A percentile compares a stretch with the other conserved stretches of the same genome.
These are phyloP conservation scores for Astragalus membranaceus DNA, from an alignment of 306 rosid genomes.

Conservation along the genomic window DNA sequence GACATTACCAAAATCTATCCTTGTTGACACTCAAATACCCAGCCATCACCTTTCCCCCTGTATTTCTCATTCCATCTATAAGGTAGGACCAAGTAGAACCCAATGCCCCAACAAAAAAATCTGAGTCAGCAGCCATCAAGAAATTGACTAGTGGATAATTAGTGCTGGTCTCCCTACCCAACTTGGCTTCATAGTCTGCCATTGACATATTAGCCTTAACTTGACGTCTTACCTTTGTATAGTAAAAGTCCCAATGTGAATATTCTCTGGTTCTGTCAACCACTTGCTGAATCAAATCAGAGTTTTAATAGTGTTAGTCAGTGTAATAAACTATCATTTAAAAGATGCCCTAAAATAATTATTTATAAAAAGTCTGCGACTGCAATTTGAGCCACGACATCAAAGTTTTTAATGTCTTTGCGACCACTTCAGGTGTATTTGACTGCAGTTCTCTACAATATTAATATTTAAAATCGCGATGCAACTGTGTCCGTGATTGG, in stretches of 20 bases:
- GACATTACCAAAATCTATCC: constrained; percentile 73
- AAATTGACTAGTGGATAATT: constrained; percentile 84
- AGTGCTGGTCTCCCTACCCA: constrained; percentile 79
- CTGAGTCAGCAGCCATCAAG: constrained; percentile 90
- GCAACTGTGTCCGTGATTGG: too few species aligned
- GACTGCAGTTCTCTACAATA: too few species aligned
- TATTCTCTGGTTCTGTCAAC: constrained; percentile 51
- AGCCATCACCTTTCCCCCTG: constrained; percentile 93
- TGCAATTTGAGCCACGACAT: too few species aligned
- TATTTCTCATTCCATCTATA: constrained; percentile 93
- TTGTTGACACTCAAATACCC: constrained; percentile 92
- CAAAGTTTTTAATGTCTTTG: too few species aligned
- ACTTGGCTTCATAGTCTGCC: constrained; percentile 66
- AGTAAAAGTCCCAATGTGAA: constrained; percentile 56
- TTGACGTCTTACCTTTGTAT: constrained; percentile 63
- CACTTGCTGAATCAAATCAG: constrained; percentile 48
- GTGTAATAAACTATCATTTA: neutral
- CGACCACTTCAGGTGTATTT: too few species aligned
- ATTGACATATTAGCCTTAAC: constrained; percentile 46
- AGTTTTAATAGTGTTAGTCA: neutral
- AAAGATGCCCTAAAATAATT: neutral
- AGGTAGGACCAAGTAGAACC: constrained; percentile 95
- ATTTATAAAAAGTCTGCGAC: too few species aligned
- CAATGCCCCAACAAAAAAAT: constrained; percentile 79
- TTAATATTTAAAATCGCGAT: too few species aligned